These are phyloP conservation scores for Coemansia sp. DNA, from an alignment of 371 early-diverging fungal species.

Conservation along the genomic window DNA sequence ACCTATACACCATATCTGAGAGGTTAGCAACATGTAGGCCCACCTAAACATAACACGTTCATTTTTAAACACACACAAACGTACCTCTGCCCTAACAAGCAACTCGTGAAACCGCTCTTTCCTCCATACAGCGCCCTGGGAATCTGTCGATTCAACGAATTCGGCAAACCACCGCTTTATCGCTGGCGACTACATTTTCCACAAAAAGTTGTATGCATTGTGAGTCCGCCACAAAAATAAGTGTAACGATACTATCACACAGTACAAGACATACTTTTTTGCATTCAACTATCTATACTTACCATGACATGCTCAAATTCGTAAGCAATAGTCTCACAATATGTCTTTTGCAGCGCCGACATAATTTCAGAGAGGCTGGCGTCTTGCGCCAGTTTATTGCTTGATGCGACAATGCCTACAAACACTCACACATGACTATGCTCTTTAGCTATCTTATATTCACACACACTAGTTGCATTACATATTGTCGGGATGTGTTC, in stretches of 20 bases:
- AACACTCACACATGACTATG: background rate
- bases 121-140: conserved; percentile 48
- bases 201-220: background rate
- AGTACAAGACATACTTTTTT: background rate
- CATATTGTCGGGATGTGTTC: background rate
- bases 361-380: conserved; percentile 70
- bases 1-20: conserved; percentile 39
- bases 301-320: conserved; percentile 88
- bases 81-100: conserved; percentile 68
- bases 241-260: background rate
- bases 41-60: background rate
- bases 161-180: conserved; percentile 30
- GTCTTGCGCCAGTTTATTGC: conserved; percentile 44
- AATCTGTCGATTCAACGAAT: conserved; percentile 35
- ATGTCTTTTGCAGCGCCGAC: conserved; percentile 69
- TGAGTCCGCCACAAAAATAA: background rate
- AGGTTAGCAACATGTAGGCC: background rate
- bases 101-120: conserved; percentile 71
- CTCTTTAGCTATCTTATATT: no score
- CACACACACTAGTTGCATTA: background rate
- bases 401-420: conserved; percentile 35
- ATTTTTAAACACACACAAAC: background rate
- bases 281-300: background rate
- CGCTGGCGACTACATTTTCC: conserved; percentile 22
- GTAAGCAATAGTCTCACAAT: conserved; percentile 84